Evolutionary conservation across 768 basidiomycete species (phyloP).

Genomic region (Phaffia australis): DNA sequence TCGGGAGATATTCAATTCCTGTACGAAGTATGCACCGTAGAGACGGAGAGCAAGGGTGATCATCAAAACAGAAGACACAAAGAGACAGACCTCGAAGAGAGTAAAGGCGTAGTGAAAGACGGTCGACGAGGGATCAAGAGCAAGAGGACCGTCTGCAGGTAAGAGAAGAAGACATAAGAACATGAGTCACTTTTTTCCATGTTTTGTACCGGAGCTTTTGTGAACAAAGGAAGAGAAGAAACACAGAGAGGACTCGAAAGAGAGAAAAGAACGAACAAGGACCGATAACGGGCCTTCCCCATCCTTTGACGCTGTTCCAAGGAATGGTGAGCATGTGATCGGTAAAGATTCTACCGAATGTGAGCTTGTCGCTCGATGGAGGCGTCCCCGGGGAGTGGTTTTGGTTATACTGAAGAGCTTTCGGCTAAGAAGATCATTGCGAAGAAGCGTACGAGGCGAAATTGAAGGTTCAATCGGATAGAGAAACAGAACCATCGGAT

Average conservation of each 20-base stretch:
- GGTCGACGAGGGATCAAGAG: conserved; percentile 64
- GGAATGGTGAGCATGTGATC: conserved; percentile 74
- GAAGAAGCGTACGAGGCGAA: conserved; percentile 2
- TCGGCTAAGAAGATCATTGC: conserved; percentile 28
- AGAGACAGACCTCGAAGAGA: conserved; percentile 11
- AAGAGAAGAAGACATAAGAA: background rate
- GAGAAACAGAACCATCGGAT: no score
- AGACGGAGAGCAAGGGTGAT: background rate
- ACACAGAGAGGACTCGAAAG: background rate
- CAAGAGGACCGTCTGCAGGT: conserved; percentile 54
- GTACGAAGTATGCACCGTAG: background rate
- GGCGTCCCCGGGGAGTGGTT: conserved; percentile 48
- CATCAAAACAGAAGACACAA: no score
- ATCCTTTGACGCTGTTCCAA: conserved; percentile 65
- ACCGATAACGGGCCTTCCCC: conserved; percentile 69
- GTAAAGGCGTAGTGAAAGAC: conserved; percentile 89
- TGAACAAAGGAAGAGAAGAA: background rate
- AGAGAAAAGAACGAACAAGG: conserved; percentile 52
- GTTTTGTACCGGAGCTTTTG: background rate
- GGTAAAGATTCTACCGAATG: conserved; percentile 79
- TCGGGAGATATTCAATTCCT: conserved; percentile 43
- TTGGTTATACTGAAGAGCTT: conserved; percentile 30
- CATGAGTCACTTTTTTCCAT: background rate
- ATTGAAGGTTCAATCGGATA: background rate
- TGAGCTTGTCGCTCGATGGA: conserved; percentile 56